phyloP scores from a whole-genome alignment of 116 monocot species.

The Trichopus zeylanicus region DNA sequence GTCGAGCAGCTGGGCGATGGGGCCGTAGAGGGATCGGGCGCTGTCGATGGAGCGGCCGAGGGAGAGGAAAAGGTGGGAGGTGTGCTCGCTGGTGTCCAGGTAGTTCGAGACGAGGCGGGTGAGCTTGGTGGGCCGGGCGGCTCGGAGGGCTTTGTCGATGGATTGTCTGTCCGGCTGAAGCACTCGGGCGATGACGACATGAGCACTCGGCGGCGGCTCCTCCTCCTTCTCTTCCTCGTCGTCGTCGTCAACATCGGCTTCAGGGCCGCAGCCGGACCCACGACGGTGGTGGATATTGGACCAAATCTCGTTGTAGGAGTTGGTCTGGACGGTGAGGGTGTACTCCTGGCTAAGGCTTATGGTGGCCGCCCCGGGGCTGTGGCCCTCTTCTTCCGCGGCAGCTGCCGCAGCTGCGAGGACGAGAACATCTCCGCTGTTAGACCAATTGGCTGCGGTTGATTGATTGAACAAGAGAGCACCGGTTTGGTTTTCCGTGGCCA shows the following conservation, averaged over 20 bases:
- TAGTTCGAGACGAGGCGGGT: slow-evolving; percentile 51
- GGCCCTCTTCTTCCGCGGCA: too few species aligned
- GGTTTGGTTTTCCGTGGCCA: too few species aligned
- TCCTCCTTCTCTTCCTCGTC: not conserved
- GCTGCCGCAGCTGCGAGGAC: not conserved
- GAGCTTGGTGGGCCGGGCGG: slow-evolving; percentile 27
- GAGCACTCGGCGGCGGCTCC: not conserved
- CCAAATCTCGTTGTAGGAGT: slow-evolving; percentile 68
- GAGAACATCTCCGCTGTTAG: too few species aligned
- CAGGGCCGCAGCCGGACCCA: not conserved
- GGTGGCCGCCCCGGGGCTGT: slow-evolving; percentile 16
- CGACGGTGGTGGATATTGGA: slow-evolving; percentile 34
- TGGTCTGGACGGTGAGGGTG: slow-evolving; percentile 43
- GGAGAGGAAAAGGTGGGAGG: slow-evolving; percentile 53
- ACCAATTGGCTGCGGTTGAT: too few species aligned
- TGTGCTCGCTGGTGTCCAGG: slow-evolving; percentile 55
- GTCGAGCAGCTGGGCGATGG: slow-evolving; percentile 40
- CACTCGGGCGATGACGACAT: slow-evolving; percentile 10
- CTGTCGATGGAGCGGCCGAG: slow-evolving; percentile 39
- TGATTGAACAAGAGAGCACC: too few species aligned
- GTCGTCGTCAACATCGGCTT: too few species aligned
- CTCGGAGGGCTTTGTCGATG: slow-evolving; percentile 33
- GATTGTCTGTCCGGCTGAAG: slow-evolving; percentile 32
- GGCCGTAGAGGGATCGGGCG: slow-evolving; percentile 46
- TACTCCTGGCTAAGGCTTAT: slow-evolving; percentile 59